Base-by-base conservation (phyloP, 176 grass and related monocot genomes). In the Aegilops umbellulata region DNA sequence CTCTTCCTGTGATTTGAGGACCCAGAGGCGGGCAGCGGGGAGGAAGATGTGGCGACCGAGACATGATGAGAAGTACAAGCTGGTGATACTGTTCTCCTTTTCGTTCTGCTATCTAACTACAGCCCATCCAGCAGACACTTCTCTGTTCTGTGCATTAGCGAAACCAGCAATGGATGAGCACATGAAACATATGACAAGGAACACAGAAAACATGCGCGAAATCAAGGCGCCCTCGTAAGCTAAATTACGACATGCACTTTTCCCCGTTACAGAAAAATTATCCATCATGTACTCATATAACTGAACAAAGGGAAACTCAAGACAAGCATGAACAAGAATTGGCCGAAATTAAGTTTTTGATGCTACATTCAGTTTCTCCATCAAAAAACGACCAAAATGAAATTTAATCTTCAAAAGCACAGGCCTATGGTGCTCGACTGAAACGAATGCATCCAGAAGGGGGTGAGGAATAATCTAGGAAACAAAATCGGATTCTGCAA, bases 21-120 rank as follows among this genome's bases (percentile, higher is more conserved):
- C 89, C 69, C 84, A 81, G 82, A 15, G 89, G 80, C 8, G 97
- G 94, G 84, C 90, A 93, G 51, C 97, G 94, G 35, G 97, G 97
- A 44, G 94, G 97, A 82, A 99, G 97, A 77, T 93, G 91, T 3
- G 93, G 86, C 4, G 89, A 87, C n/a, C 90, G 92, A 46, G 94
- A 94, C 97, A 99, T 99, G 57, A 81, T 69, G 70, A 76, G 31
- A 77, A 31, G 32, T 84, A 79, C 69, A 84, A 80, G 29, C 53
- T 22, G 19, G 14, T 20, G 47, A 39, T 82, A 30, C 11, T 9
- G 24, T 66, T 71, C 24, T 68, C 78, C 81, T 78, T 79, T 76
- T 69, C 39, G 64, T 49, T 55, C 24, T 87, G 83, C 42, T 80
- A 46, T 44, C 23, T 17, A 80, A 69, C 83, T 74, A 89, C 51